Evolutionary conservation across 495 filamentous ascomycete genomes (phyloP).

Genomic region (Annulohypoxylon maeteangense): DNA sequence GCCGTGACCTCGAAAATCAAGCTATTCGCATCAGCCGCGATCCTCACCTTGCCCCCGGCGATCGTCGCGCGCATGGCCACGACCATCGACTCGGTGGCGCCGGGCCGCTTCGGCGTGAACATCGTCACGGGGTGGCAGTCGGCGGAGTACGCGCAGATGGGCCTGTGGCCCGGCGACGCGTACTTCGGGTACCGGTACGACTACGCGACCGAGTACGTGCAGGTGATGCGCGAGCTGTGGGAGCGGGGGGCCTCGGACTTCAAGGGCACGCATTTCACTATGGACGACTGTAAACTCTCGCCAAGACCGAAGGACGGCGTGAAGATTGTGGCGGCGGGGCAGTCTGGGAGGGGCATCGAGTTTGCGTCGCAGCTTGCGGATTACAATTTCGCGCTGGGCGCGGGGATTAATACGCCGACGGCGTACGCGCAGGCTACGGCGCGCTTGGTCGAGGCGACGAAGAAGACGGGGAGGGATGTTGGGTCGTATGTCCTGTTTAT

Average conservation of each 20-base stretch:
- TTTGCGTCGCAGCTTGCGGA: constrained; percentile 48
- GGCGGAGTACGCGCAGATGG: constrained; percentile 51
- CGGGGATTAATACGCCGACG: constrained; percentile 47
- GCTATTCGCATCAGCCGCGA: constrained; percentile 51
- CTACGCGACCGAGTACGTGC: constrained; percentile 51
- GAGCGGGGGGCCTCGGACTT: constrained; percentile 46
- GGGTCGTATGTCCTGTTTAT: constrained; percentile 49
- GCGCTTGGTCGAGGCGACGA: constrained; percentile 41
- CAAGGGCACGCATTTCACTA: constrained; percentile 50
- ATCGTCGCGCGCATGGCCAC: constrained; percentile 47
- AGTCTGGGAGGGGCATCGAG: constrained; percentile 47
- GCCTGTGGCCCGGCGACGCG: constrained; percentile 50
- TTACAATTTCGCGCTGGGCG: constrained; percentile 48
- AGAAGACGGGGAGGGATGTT: constrained; percentile 42
- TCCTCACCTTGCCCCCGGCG: constrained; percentile 46
- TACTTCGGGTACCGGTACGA: constrained; percentile 52
- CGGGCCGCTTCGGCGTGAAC: constrained; percentile 48
- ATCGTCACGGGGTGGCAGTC: constrained; percentile 51
- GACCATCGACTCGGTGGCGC: constrained; percentile 50
- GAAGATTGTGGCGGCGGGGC: constrained; percentile 43
- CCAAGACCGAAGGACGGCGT: constrained; percentile 45
- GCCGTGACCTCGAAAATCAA: constrained; percentile 60
- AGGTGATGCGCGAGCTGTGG: constrained; percentile 51
- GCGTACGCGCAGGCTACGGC: constrained; percentile 36
- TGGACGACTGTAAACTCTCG: constrained; percentile 50